phyloP scores from a whole-genome alignment of 2,329 filamentous ascomycete species.

The Hyphodiscus sp. region DNA sequence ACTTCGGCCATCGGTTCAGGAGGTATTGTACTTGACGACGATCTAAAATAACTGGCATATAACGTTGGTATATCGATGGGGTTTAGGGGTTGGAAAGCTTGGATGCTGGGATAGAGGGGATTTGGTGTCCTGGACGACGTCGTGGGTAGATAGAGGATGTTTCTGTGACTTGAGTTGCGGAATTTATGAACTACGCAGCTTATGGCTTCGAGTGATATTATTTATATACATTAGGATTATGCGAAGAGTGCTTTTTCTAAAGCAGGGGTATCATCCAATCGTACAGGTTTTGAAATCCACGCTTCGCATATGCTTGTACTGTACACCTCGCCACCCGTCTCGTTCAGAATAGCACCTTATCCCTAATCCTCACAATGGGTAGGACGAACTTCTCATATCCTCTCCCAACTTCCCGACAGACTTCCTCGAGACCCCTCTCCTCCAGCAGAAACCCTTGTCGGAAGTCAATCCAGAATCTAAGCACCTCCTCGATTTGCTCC shows the following conservation, averaged over 20 bases:
- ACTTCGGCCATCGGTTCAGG: too few species aligned
- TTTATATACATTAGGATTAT: neutral
- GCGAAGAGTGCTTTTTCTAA: neutral
- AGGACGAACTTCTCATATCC: constrained; percentile 20
- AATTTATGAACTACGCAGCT: neutral
- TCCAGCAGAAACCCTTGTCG: constrained; percentile 22
- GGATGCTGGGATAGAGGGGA: too few species aligned
- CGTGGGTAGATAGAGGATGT: too few species aligned
- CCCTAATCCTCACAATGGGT: constrained; percentile 21
- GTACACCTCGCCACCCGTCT: neutral
- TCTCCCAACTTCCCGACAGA: constrained; percentile 14
- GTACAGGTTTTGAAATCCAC: neutral
- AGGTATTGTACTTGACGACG: too few species aligned
- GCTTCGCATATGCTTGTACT: too few species aligned
- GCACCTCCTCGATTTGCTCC: constrained; percentile 15
- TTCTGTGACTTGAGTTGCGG: too few species aligned
- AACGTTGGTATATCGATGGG: too few species aligned
- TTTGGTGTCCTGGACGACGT: too few species aligned
- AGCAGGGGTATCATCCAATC: neutral
- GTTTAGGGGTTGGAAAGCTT: too few species aligned
- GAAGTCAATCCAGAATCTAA: constrained; percentile 26
- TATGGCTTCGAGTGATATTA: neutral
- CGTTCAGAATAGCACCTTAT: neutral
- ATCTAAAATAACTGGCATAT: too few species aligned
- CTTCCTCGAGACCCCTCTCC: constrained; percentile 20